Base-by-base conservation (phyloP, 2,329 filamentous ascomycete genomes). In the Trichoderma sp. region DNA sequence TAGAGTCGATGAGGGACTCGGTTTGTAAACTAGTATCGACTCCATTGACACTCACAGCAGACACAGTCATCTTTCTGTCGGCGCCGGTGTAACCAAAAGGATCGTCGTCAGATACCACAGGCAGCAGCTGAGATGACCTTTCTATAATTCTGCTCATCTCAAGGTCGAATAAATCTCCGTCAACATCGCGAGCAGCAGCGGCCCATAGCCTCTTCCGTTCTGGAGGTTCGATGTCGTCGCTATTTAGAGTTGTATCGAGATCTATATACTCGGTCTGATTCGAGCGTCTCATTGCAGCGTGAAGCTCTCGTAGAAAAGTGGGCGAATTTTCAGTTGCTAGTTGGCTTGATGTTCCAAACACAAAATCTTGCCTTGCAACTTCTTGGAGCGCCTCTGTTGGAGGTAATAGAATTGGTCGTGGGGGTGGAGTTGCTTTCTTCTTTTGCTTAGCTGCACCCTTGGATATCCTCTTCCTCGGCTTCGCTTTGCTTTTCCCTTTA, bases 261-360 rank as follows among this genome's bases (percentile, higher is more conserved):
- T 85, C 82, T 62, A 87, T 82, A 24, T 85, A 78, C 4, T 84
- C 81, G 18, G 83, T 79, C 1, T 80, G 75, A 38, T 91, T 92
- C 0, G 92, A 94, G 50, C 86, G 86, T 77, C 87, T 87, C 77
- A 93, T 88, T 1, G 91, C 92, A 71, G 86, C 81, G 71, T 93
- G 91, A 24, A 94, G 83, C 63, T 93, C 89, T 35, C 88, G 87
- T 18, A 94, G 82, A 29, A 92, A 88, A 0, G 89, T 89, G 0
- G 93, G 93, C 0, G 93, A 94, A 45, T 95, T 91, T 75, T 95
- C 93, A 73, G 89, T 86, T 16, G 92, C 93, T 29, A 97, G 85
- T 82, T 97, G 95, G 82, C 95, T 97, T 1, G 93, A 95, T 0
- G 94, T 97, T 1, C 94, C 95, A 83, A 97, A 97, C 0, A 97